Percentiles rank a stretch among this genome's conserved stretches.
Conservation (phyloP, 331 rosid species). For the Dryas integrifolia region DNA sequence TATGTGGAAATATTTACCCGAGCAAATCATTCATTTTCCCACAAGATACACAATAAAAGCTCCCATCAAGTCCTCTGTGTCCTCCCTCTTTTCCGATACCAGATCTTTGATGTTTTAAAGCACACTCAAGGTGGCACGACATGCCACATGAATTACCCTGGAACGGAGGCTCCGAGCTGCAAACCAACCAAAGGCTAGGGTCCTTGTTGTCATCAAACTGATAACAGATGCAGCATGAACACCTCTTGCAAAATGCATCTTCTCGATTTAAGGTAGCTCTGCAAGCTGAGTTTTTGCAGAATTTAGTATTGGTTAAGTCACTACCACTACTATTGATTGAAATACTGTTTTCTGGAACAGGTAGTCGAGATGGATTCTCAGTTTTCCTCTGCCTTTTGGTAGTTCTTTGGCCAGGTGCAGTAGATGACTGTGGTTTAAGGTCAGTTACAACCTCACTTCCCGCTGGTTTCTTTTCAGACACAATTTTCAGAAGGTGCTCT, state of each 20-base stretch:
- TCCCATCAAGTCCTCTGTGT: constrained; percentile 62
- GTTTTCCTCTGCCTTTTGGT: constrained; percentile 84
- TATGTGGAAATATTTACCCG: constrained; percentile 48
- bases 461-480: constrained; percentile 72
- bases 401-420: constrained; percentile 56
- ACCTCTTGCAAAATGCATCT: constrained; percentile 80
- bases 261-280: constrained; percentile 63
- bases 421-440: constrained; percentile 50
- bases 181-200: constrained; percentile 93
- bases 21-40: constrained; percentile 85
- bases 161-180: constrained; percentile 85
- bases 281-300: constrained; percentile 94
- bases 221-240: constrained; percentile 88
- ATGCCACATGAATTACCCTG: constrained; percentile 77
- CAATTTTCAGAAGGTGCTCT: constrained; percentile 87
- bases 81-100: constrained; percentile 57
- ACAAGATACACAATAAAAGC: constrained; percentile 78
- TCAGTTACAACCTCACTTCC: constrained; percentile 42
- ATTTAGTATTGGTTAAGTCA: constrained; percentile 32
- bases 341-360: constrained; percentile 44
- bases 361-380: constrained; percentile 67
- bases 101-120: constrained; percentile 64
- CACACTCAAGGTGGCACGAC: constrained; percentile 99
- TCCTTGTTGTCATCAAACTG: constrained; percentile 94
- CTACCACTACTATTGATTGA: constrained; percentile 38